Evolutionary conservation across 108 stramenopile genomes (phyloP).

Genomic region (Schizochytrium sp.): DNA sequence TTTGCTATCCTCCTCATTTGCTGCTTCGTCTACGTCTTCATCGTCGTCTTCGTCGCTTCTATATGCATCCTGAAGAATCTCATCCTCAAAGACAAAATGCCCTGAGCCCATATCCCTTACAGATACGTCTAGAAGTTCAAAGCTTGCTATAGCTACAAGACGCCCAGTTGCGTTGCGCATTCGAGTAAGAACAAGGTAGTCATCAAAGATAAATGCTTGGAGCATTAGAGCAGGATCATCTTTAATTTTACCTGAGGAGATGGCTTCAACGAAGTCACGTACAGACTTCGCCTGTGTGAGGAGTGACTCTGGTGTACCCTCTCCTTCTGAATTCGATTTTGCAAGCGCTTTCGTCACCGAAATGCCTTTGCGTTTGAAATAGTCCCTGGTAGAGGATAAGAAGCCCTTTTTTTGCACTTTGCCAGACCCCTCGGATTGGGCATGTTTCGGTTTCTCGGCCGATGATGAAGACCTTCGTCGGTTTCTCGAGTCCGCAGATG

Average conservation of each 20-base stretch:
- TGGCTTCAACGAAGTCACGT: neutral
- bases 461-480: neutral
- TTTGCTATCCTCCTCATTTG: neutral
- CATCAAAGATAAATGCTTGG: conserved; percentile 21
- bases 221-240: neutral
- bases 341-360: neutral
- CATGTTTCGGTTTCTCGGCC: neutral
- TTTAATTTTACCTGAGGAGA: neutral
- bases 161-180: conserved; percentile 29
- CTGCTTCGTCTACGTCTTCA: conserved; percentile 7
- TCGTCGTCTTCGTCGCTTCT: conserved; percentile 19
- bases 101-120: conserved; percentile 20
- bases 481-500: neutral
- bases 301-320: neutral
- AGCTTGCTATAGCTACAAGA: neutral
- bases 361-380: neutral
- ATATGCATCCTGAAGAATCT: neutral
- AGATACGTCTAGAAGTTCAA: conserved; percentile 14
- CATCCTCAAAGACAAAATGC: conserved; percentile 31
- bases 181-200: conserved; percentile 19
- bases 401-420: neutral
- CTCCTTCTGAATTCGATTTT: neutral
- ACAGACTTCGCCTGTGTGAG: neutral
- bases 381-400: neutral
- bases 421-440: neutral